A percentile compares a stretch with the other conserved stretches of the same genome.
Evolutionary conservation across 148 eudicot genomes (phyloP).

Genomic region (Amaranthus palmeri): DNA sequence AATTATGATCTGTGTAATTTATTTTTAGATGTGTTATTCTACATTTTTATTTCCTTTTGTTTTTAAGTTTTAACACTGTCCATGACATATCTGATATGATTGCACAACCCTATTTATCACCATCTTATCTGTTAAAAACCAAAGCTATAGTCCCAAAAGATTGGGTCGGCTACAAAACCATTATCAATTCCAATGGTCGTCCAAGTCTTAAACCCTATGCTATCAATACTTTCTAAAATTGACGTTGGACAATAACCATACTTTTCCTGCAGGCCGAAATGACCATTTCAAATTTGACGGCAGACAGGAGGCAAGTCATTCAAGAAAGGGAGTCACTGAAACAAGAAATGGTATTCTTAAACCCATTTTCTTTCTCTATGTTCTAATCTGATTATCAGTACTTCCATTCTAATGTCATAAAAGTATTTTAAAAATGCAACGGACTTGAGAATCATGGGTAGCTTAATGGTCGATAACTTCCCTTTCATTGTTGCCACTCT

Average conservation of each 20-base stretch:
- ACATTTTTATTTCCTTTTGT: neutral
- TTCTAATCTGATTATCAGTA: neutral
- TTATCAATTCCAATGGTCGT: too few species aligned
- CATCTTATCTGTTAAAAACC: too few species aligned
- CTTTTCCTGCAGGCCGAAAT: conserved; percentile 49
- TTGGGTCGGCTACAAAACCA: too few species aligned
- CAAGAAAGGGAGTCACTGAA: conserved; percentile 52
- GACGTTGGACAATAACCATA: neutral
- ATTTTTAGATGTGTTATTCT: neutral
- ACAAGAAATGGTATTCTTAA: conserved; percentile 58
- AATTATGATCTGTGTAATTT: neutral
- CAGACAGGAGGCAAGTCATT: conserved; percentile 51
- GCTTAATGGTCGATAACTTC: too few species aligned
- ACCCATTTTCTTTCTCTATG: neutral
- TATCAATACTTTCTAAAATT: neutral
- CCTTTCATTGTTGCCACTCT: too few species aligned
- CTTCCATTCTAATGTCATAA: too few species aligned
- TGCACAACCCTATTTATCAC: neutral
- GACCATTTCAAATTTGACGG: conserved; percentile 54
- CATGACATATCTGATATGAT: neutral
- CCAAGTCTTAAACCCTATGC: neutral
- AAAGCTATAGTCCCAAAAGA: too few species aligned
- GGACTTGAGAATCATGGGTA: too few species aligned
- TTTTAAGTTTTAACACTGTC: neutral
- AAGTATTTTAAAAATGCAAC: too few species aligned